Percentiles rank a stretch among this genome's conserved stretches.
Conservation (phyloP, 2,329 filamentous ascomycete species). For the Ophiocordyceps australis region DNA sequence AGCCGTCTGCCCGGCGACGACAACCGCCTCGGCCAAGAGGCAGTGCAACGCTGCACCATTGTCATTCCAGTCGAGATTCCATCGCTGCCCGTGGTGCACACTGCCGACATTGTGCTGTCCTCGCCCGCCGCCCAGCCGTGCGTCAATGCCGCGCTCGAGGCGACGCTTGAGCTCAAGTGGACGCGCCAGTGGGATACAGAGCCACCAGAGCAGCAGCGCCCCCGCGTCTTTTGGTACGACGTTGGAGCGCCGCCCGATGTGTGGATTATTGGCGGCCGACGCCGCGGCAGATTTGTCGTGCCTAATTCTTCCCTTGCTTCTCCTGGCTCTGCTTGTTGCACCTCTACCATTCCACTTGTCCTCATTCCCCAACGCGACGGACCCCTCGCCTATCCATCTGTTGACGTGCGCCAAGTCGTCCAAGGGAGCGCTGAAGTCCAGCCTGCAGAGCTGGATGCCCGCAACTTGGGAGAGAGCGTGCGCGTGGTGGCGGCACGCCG, state of each 20-base stretch:
- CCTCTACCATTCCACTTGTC: conserved; percentile 47
- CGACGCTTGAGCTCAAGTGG: conserved; percentile 43
- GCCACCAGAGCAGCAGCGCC: conserved; percentile 19
- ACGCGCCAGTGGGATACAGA: conserved; percentile 42
- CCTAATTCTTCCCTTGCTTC: conserved; percentile 13
- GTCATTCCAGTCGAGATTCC: conserved; percentile 83
- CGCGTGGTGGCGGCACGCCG: conserved; percentile 53
- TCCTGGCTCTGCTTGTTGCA: conserved; percentile 27
- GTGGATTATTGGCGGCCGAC: conserved; percentile 73
- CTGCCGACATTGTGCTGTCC: conserved; percentile 45
- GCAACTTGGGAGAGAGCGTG: conserved; percentile 61
- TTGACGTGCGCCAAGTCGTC: conserved; percentile 56
- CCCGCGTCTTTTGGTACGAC: conserved; percentile 73
- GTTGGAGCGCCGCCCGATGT: conserved; percentile 53
- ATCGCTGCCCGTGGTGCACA: conserved; percentile 66
- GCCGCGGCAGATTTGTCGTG: conserved; percentile 60
- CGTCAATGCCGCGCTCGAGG: conserved; percentile 46
- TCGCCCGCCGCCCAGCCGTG: conserved; percentile 22
- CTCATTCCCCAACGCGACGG: conserved; percentile 69
- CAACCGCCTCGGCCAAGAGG: conserved; percentile 2
- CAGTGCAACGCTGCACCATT: conserved; percentile 39
- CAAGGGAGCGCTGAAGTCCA: conserved; percentile 7
- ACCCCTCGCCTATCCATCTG: conserved; percentile 53
- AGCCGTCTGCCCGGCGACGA: neutral
- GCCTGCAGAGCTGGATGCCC: conserved; percentile 52